Evolutionary conservation across 495 filamentous ascomycete species (phyloP).

Genomic region (Geopyxis carbonaria): DNA sequence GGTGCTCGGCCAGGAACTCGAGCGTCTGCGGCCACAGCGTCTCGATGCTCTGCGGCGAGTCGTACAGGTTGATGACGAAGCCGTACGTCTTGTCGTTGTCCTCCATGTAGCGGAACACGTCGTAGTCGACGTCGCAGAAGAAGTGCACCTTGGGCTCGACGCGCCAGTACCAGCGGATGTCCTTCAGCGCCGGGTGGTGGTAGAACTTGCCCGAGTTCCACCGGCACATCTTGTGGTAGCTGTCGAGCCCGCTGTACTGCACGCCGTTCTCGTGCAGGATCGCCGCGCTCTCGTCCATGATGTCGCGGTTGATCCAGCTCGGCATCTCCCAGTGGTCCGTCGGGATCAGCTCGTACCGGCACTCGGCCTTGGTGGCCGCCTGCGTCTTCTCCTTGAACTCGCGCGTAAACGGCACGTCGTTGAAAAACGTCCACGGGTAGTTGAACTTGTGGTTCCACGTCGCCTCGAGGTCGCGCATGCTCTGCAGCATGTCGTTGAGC

Average conservation of each 20-base stretch:
- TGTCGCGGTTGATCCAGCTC: slow-evolving; percentile 73
- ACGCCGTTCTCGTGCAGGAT: slow-evolving; percentile 69
- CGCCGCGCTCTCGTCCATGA: slow-evolving; percentile 69
- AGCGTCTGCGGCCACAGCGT: slow-evolving; percentile 89
- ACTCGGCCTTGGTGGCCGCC: slow-evolving; percentile 67
- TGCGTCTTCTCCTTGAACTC: slow-evolving; percentile 76
- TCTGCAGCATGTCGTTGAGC: slow-evolving; percentile 59
- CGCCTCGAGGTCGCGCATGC: slow-evolving; percentile 78
- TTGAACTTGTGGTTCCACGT: slow-evolving; percentile 99
- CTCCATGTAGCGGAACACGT: slow-evolving; percentile 95
- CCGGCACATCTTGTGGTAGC: slow-evolving; percentile 98
- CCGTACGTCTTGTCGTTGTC: slow-evolving; percentile 98
- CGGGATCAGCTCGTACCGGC: slow-evolving; percentile 73
- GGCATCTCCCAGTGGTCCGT: slow-evolving; percentile 89
- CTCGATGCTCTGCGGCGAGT: slow-evolving; percentile 67
- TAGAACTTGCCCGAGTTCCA: slow-evolving; percentile 99
- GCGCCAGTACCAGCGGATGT: slow-evolving; percentile 91
- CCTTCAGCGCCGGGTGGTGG: slow-evolving; percentile 71
- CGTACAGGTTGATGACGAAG: slow-evolving; percentile 96
- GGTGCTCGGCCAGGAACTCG: slow-evolving; percentile 73
- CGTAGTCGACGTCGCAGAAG: slow-evolving; percentile 98
- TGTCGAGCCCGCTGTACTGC: slow-evolving; percentile 72
- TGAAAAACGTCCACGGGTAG: slow-evolving; percentile 99
- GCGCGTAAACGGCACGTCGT: slow-evolving; percentile 76
- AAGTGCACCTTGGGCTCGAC: slow-evolving; percentile 98